Conservation (phyloP, 176 grass and related monocot species). For the Luzula sylvatica region DNA sequence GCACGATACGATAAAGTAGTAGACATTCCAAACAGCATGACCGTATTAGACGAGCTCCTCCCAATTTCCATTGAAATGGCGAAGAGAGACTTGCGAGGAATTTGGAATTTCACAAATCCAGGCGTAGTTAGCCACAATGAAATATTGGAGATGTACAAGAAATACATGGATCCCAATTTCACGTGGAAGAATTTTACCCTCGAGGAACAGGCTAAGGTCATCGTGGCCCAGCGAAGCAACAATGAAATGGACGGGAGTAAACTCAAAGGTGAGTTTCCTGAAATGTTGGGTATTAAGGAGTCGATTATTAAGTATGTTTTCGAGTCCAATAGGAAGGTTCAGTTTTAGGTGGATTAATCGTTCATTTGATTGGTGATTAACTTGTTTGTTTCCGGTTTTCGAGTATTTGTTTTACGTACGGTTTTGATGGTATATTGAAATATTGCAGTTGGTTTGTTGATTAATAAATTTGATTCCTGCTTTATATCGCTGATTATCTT, state of each 20-base stretch:
- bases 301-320: constrained; percentile 66
- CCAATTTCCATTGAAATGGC: constrained; percentile 29
- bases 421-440: background rate
- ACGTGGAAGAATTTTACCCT: constrained; percentile 29
- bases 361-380: background rate
- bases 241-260: constrained; percentile 72
- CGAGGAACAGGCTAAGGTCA: constrained; percentile 82
- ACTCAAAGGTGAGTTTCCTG: constrained; percentile 62
- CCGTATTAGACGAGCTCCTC: constrained; percentile 27
- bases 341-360: background rate
- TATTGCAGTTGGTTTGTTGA: constrained; percentile 9
- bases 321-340: constrained; percentile 61
- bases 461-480: too few species aligned
- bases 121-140: constrained; percentile 31
- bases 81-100: constrained; percentile 18
- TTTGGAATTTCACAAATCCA: constrained; percentile 34
- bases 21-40: constrained; percentile 32
- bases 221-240: constrained; percentile 65
- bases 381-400: background rate
- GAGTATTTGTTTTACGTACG: constrained; percentile 2
- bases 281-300: constrained; percentile 53
- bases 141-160: constrained; percentile 34
- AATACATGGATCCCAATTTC: constrained; percentile 23
- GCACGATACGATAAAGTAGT: constrained; percentile 22
- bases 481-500: background rate